A percentile compares a stretch with the other conserved stretches of the same genome.
phyloP scores from a whole-genome alignment of 23 red algal species.

The Gracilaria gracilis region DNA sequence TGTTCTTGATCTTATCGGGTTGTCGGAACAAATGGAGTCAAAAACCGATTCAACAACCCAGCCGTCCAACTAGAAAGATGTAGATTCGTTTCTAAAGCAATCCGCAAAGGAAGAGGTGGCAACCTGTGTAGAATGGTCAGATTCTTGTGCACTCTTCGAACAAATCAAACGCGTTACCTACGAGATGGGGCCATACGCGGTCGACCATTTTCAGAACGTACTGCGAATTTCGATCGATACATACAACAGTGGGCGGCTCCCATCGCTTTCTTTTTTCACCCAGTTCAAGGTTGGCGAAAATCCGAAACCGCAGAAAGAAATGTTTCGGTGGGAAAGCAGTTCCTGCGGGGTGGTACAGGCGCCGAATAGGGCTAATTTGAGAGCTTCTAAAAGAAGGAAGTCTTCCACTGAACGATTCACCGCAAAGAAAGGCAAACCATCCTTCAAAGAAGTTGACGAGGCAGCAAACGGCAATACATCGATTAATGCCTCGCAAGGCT shows the following conservation, averaged over 20 bases:
- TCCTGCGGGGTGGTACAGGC: neutral
- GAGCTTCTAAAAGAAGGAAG: neutral
- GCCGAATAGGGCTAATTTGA: neutral
- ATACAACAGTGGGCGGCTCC: neutral
- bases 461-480: no score
- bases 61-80: neutral
- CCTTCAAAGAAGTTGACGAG: no score
- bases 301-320: neutral
- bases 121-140: neutral
- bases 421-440: constrained; percentile 9
- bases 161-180: neutral
- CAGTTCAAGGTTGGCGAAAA: neutral
- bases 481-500: no score
- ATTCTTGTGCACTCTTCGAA: neutral
- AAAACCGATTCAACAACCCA: neutral
- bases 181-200: neutral
- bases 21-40: neutral
- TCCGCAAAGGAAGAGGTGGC: neutral
- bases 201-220: no score
- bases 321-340: neutral
- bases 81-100: neutral
- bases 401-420: neutral
- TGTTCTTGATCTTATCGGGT: neutral
- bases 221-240: neutral
- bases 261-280: neutral